Base-by-base conservation (phyloP, 2,329 filamentous ascomycete genomes). In the Triangularia verruculosa region DNA sequence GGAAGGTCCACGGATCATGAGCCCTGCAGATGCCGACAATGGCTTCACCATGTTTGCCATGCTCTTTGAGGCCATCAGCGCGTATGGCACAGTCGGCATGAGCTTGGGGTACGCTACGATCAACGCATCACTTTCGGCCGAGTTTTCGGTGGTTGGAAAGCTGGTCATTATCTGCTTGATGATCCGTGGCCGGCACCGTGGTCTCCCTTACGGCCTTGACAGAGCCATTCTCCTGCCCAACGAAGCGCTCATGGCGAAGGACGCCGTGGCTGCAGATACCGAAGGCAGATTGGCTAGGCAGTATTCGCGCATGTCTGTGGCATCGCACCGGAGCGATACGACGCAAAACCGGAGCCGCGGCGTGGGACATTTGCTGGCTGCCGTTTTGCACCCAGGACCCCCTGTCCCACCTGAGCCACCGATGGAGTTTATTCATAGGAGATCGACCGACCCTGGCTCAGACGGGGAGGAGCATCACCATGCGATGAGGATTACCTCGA, bases 21-120 rank as follows among this genome's bases (percentile, higher is more conserved):
- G 52, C 32, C 22, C 34, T 3, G n/a, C 7, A 6, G 32, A 51
- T 13, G 25, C 27, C 13, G 24, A 72, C 2, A 75, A 77, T 30
- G 79, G 88, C 3, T 91, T 93, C 70, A 84, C 86, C 63, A 79
- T 91, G 74, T 93, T 91, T 73, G 78, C 83, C 6, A 80, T 88
- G 5, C 81, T 97, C 2, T 97, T 97, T 71, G 93, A 97, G 74
- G 87, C 96, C 55, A 87, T 97, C 65, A 94, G 90, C 62, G 93
- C 93, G 1, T 97, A 97, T 72, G 96, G 95, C 67, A 99, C 95
- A 0, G 95, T 99, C 25, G 95, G 95, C 0, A 79, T 99, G 63
- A 94, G 89, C 57, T 83, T 99, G 15, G 95, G 95, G 5, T 97
- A 94, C 66, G 82, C 90, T 0, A 80, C 78, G 20, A 82, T 87